These are phyloP conservation scores for Backusella tuberculispora DNA, from an alignment of 192 early-diverging fungal species.

Conservation along the genomic window DNA sequence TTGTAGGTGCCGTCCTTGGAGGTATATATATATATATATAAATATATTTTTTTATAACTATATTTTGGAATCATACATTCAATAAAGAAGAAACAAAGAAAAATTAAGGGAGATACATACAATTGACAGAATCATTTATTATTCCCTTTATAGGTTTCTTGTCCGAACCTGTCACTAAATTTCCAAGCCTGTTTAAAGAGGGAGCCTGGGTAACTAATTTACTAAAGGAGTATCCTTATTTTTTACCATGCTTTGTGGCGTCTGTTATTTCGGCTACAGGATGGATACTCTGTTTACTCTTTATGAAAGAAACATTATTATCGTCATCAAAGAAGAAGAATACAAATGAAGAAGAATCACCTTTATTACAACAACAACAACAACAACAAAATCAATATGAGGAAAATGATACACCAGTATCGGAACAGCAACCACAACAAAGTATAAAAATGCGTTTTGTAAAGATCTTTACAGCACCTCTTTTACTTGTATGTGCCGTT, in stretches of 20 bases:
- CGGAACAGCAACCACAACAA: neutral
- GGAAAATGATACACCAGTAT: neutral
- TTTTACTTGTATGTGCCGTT: constrained; percentile 21
- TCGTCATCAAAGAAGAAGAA: neutral
- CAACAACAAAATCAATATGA: neutral
- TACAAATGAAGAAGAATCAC: neutral
- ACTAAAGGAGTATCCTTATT: constrained; percentile 64
- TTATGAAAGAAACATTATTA: constrained; percentile 58
- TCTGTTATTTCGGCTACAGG: constrained; percentile 57
- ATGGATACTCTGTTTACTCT: constrained; percentile 54
- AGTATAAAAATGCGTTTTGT: neutral
- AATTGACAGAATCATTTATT: neutral
- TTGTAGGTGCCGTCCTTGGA: constrained; percentile 66
- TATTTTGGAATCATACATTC: neutral
- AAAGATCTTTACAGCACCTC: constrained; percentile 26
- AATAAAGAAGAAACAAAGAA: neutral
- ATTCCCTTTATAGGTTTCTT: constrained; percentile 50
- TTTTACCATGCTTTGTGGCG: constrained; percentile 71
- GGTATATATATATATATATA: constrained; percentile 27
- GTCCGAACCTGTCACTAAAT: constrained; percentile 60
- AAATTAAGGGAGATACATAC: too few relatives aligned
- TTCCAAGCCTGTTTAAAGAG: constrained; percentile 52
- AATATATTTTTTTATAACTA: neutral
- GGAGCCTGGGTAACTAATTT: constrained; percentile 40
- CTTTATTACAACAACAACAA: neutral